Base-by-base conservation (phyloP, 1,284 basidiomycete genomes). In the Moniliella sp. region DNA sequence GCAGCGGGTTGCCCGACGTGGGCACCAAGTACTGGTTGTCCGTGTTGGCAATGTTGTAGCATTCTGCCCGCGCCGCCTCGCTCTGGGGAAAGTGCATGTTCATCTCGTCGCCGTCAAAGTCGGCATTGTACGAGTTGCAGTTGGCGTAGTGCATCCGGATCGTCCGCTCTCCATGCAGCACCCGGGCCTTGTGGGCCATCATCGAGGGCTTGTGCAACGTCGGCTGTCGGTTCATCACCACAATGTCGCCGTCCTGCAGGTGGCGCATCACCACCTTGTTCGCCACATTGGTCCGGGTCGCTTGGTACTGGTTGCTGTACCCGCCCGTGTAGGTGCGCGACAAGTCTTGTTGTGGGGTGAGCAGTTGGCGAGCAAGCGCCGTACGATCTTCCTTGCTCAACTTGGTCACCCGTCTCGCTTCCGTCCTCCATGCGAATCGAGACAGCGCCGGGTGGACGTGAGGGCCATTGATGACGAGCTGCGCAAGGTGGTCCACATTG, bases 61-160 rank as follows among this genome's bases (percentile, higher is more conserved):
- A 80, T 71, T 70, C 76, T 5, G 88, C 79, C 37, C 88, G 76
- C 28, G 91, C 86, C 26, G 88, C 71, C 47, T 84, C 75, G 48
- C 81, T 83, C 64, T 91, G 88, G 48, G 88, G 84, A 57, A 97
- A 97, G 66, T 97, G 88, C 42, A 97, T 86, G 65, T 97, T 97
- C 88, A 97, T 97, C 64, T 97, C 81, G 66, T 99, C 91, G 50
- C 91, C 91, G 59, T 99, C 91, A 60, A 99, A 99, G 65, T 99
- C 91, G 60, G 91, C 91, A 55, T 97, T 97, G 64, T 97, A 97
- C 4, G 88, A 94, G 63, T 94, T 94, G 66, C 91, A 97, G 59
- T 97, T 97, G 30, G 91, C 91, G 58, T 99, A 97, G 67, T 99
- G 91, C 88, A 99, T 93, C 18, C 91, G 74, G 61, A 99, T 97